These are phyloP conservation scores for Colletotrichum plurivorum DNA, from an alignment of 2,329 filamentous ascomycete species.

Conservation along the genomic window DNA sequence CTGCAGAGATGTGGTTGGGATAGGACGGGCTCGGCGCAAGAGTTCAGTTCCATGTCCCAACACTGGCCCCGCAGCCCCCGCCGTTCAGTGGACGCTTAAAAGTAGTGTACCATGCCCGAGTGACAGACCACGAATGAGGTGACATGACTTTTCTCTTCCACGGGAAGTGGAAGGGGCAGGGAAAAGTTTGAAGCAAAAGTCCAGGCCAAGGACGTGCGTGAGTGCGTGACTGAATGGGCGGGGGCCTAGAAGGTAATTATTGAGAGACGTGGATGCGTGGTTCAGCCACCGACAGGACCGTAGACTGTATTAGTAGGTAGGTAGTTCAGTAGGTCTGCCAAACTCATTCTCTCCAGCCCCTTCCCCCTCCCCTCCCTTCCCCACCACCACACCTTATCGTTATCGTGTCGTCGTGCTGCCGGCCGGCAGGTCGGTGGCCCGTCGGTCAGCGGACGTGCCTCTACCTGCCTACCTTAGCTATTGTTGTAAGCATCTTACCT, in stretches of 20 bases:
- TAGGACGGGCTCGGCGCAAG: conserved; percentile 25
- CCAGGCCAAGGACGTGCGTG: too few relatives aligned
- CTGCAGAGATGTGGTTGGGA: conserved; percentile 15
- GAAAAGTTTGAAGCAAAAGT: not conserved
- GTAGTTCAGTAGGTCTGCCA: not conserved
- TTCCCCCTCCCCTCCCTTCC: not conserved
- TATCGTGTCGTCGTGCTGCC: not conserved
- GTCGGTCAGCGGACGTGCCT: not conserved
- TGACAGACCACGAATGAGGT: not conserved
- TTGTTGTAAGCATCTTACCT: too few relatives aligned
- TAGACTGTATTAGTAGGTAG: too few relatives aligned
- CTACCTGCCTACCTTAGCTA: not conserved
- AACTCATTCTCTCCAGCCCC: not conserved
- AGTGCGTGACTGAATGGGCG: not conserved
- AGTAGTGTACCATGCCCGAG: conserved; percentile 12
- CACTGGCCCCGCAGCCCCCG: conserved; percentile 11
- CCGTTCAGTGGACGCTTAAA: not conserved
- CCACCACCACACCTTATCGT: not conserved
- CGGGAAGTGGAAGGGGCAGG: not conserved
- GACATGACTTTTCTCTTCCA: not conserved
- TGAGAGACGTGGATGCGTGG: not conserved
- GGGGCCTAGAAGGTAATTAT: not conserved
- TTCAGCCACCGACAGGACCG: too few relatives aligned
- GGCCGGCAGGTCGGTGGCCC: not conserved
- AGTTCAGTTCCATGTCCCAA: conserved; percentile 18